Evolutionary conservation across 441 rosid genomes (phyloP).

Genomic region (Populus hybrid): DNA sequence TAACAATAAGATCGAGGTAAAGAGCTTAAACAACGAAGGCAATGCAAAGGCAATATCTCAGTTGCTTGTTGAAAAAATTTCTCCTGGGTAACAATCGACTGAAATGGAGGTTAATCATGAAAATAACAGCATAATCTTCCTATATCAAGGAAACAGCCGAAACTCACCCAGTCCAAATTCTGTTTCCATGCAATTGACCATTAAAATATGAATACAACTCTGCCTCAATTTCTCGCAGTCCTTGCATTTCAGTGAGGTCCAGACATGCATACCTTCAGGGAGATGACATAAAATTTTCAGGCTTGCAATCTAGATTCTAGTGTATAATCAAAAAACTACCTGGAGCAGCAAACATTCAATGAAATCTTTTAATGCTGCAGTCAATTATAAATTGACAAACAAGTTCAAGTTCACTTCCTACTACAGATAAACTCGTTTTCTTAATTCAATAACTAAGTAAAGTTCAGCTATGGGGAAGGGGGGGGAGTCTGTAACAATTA

Average conservation of each 20-base stretch:
- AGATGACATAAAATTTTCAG: slow-evolving; percentile 12
- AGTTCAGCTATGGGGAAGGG: background rate
- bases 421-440: too few relatives aligned
- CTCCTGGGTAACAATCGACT: background rate
- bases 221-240: slow-evolving; percentile 54
- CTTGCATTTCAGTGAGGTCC: slow-evolving; percentile 55
- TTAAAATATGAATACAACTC: slow-evolving; percentile 69
- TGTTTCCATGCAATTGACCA: slow-evolving; percentile 77
- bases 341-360: background rate
- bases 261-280: slow-evolving; percentile 51
- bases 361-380: background rate
- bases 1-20: slow-evolving; percentile 7
- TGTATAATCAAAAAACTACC: background rate
- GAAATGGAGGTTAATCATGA: slow-evolving; percentile 12
- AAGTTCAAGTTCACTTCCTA: background rate
- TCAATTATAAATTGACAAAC: background rate
- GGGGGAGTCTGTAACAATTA: background rate
- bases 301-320: slow-evolving; percentile 8
- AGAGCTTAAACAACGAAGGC: background rate
- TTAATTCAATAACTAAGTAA: too few relatives aligned
- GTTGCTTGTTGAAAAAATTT: background rate
- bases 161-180: slow-evolving; percentile 84
- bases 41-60: background rate
- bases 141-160: slow-evolving; percentile 4
- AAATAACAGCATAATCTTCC: slow-evolving; percentile 13